Base-by-base conservation (phyloP, 2,329 filamentous ascomycete genomes). In the Aureobasidium subglaciale region DNA sequence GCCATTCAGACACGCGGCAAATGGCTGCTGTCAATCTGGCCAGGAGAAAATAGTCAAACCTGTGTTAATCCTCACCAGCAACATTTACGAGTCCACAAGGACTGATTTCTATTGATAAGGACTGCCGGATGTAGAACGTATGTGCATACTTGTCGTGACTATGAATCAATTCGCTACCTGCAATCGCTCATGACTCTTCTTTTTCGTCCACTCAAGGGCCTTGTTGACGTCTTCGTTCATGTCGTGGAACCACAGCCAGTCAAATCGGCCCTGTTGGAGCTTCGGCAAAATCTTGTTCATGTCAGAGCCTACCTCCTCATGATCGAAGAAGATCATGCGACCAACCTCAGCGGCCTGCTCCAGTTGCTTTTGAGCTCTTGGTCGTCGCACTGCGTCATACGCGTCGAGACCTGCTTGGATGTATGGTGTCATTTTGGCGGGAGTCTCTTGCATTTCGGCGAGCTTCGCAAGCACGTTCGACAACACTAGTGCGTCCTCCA, bases 121-220 rank as follows among this genome's bases (percentile, higher is more conserved):
- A n/a, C n/a, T n/a, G n/a, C n/a, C n/a, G n/a, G n/a, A n/a, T n/a
- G n/a, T n/a, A n/a, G n/a, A n/a, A n/a, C n/a, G n/a, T n/a, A n/a
- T n/a, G n/a, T n/a, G n/a, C n/a, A n/a, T n/a, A n/a, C n/a, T n/a
- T n/a, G n/a, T n/a, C n/a, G n/a, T n/a, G n/a, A n/a, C n/a, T n/a
- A n/a, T n/a, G n/a, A n/a, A n/a, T n/a, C n/a, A n/a, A n/a, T n/a
- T n/a, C n/a, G n/a, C n/a, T n/a, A n/a, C n/a, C n/a, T 10, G 5
- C 3, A 3, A 2, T 5, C n/a, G 4, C 8, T 38, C 8, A 5
- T 1, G 35, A 3, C 22, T 13, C 4, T 8, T 4, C 55, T 38
- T 20, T 49, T 61, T 13, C 37, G 41, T 42, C 56, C 29, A 34
- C 10, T 15, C 10, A 24, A 35, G 13, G 6, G 50, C 50, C n/a